Evolutionary conservation across 2,329 filamentous ascomycete species (phyloP), one percentile per base, ranked within the genome.

Genomic region (Ophiosphaerella herpotricha): DNA sequence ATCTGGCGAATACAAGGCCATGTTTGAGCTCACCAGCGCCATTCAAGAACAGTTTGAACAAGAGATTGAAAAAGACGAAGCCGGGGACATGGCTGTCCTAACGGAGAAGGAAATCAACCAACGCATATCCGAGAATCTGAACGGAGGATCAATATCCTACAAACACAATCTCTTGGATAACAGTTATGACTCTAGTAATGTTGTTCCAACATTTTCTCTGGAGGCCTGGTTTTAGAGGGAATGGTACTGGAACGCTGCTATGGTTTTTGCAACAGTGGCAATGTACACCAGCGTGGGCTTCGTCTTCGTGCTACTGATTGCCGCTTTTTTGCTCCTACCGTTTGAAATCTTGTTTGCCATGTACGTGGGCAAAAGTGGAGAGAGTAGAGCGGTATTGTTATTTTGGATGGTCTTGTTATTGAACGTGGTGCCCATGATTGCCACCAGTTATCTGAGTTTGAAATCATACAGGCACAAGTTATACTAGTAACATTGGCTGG

Each of bases 21-120:
- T 63, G 1, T 26, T 67, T 4, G 52, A 66, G n/a, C 57, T 67
- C 8, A 55, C 63, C 4, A 38, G 46, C 1, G 55, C 61, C 1
- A 67, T 66, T 48, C 41, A 34, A 12, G 31, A 21, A 13, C 45
- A 55, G 9, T 32, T 60, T 7, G 31, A 39, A 7, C n/a, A 42
- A 14, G 38, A 45, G 7, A 3, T 21, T 21, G 5, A 9, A n/a
- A 38, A 9, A 3, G 43, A 50, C 34, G 24, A 51, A 16, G 38
- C 29, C 23, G 2, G n/a, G 7, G 11, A 33, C 5, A 6, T 32
- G 4, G 32, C 35, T 21, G 5, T 39, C 3, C 7, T 56, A 1
- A 46, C 46, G 0, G 55, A 56, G 21, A 14, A 32, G 2, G 11
- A 43, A 1, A 13, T 58, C 6, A 29, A 29, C 9, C 24, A 12